These are phyloP conservation scores for Phytophthora palmivora DNA, from an alignment of 352 stramenopile species.

Conservation along the genomic window DNA sequence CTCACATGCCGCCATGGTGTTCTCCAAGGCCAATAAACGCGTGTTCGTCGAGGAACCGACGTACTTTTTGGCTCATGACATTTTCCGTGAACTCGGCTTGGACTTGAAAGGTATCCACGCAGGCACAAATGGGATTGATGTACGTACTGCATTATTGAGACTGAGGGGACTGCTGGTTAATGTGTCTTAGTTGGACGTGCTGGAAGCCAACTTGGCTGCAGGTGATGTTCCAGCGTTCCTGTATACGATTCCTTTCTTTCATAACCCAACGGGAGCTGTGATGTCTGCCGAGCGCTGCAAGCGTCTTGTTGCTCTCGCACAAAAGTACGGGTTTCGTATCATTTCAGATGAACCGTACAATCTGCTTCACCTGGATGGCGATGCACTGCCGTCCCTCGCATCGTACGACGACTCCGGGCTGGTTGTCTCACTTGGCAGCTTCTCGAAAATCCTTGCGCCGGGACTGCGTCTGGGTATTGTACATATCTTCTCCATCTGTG, in stretches of 20 bases:
- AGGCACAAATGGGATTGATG: slow-evolving; percentile 73
- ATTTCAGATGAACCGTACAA: slow-evolving; percentile 96
- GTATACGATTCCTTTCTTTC: slow-evolving; percentile 94
- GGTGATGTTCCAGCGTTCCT: slow-evolving; percentile 88
- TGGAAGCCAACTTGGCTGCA: slow-evolving; percentile 70
- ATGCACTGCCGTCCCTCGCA: slow-evolving; percentile 59
- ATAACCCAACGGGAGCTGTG: slow-evolving; percentile 92
- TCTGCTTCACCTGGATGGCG: slow-evolving; percentile 79
- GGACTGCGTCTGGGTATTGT: slow-evolving; percentile 86
- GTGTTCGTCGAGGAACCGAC: slow-evolving; percentile 93
- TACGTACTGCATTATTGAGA: slow-evolving; percentile 33
- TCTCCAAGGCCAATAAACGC: slow-evolving; percentile 79
- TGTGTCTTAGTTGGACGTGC: slow-evolving; percentile 52
- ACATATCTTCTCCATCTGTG: background rate
- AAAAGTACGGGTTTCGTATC: slow-evolving; percentile 85
- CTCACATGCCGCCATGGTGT: slow-evolving; percentile 83
- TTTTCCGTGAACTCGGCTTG: slow-evolving; percentile 92
- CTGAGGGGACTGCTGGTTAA: slow-evolving; percentile 1
- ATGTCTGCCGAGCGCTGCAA: slow-evolving; percentile 73
- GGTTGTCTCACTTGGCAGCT: slow-evolving; percentile 91
- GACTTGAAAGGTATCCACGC: slow-evolving; percentile 81
- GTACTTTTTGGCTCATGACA: slow-evolving; percentile 93
- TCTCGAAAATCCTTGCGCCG: slow-evolving; percentile 95
- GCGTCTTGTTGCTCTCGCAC: slow-evolving; percentile 80
- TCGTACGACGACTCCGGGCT: slow-evolving; percentile 69